Evolutionary conservation across 768 basidiomycete species (phyloP).

Genomic region (Bullera alba): DNA sequence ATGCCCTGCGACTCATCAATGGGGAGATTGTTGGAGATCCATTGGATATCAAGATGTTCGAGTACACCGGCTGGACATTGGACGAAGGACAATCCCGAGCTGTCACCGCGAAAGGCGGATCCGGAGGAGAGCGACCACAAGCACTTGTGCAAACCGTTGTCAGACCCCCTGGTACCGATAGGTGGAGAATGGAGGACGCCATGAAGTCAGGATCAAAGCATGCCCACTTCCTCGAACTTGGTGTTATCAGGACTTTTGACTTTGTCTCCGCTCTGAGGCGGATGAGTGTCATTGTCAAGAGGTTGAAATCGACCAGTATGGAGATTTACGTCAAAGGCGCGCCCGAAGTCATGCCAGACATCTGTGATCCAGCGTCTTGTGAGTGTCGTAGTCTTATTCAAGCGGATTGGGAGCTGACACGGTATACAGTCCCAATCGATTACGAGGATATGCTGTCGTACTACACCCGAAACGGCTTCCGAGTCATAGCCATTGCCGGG

Average conservation of each 20-base stretch:
- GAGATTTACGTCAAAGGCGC: constrained; percentile 99
- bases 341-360: constrained; percentile 93
- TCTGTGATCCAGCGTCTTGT: constrained; percentile 90
- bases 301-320: constrained; percentile 88
- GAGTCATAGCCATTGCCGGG: constrained; percentile 96
- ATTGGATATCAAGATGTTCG: constrained; percentile 95
- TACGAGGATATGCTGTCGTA: constrained; percentile 94
- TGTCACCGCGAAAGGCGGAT: constrained; percentile 46
- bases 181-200: constrained; percentile 88
- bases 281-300: constrained; percentile 97
- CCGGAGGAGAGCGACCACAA: constrained; percentile 53
- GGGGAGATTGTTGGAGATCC: constrained; percentile 90
- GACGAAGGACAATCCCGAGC: constrained; percentile 81
- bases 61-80: constrained; percentile 89
- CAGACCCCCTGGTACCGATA: constrained; percentile 84
- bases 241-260: constrained; percentile 92
- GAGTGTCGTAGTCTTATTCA: constrained; percentile 42
- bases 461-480: constrained; percentile 92
- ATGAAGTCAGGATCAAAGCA: constrained; percentile 78
- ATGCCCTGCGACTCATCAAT: constrained; percentile 84
- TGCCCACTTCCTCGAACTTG: constrained; percentile 92
- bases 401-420: neutral
- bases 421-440: constrained; percentile 78
- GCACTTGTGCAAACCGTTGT: constrained; percentile 94
- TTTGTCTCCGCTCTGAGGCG: constrained; percentile 86